These are phyloP conservation scores for Mortierella claussenii DNA, from an alignment of 192 early-diverging fungal genomes.

Conservation along the genomic window DNA sequence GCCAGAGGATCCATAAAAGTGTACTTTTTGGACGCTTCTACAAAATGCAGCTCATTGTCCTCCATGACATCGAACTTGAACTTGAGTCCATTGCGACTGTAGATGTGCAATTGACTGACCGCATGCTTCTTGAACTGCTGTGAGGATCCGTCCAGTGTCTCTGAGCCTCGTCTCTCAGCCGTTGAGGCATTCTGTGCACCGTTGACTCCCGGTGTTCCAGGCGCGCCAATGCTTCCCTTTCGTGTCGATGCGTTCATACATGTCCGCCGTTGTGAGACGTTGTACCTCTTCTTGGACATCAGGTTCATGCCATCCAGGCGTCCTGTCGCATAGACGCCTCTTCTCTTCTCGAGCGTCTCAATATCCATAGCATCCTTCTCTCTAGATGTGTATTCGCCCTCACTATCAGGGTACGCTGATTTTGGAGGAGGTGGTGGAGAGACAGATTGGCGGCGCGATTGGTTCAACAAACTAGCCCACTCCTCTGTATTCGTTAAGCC, in stretches of 20 bases:
- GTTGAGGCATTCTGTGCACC: not conserved
- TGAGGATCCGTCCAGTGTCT: slow-evolving; percentile 1
- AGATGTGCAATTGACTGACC: slow-evolving; percentile 37
- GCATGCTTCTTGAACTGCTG: slow-evolving; percentile 43
- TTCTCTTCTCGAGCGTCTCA: slow-evolving; percentile 19
- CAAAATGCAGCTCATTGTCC: slow-evolving; percentile 51
- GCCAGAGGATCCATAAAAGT: slow-evolving; percentile 52
- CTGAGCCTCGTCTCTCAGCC: slow-evolving; percentile 12
- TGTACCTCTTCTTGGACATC: slow-evolving; percentile 30
- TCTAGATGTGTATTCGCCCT: slow-evolving; percentile 46
- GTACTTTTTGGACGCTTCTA: slow-evolving; percentile 53
- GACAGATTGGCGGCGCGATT: not conserved
- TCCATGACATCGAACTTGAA: slow-evolving; percentile 56
- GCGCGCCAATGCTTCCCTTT: slow-evolving; percentile 4
- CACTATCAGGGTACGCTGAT: slow-evolving; percentile 31
- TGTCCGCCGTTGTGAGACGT: slow-evolving; percentile 5
- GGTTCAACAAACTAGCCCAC: slow-evolving; percentile 27
- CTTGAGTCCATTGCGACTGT: slow-evolving; percentile 52
- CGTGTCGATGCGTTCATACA: not conserved
- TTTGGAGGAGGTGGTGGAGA: slow-evolving; percentile 1
- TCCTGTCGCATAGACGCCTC: slow-evolving; percentile 43
- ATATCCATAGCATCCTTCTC: slow-evolving; percentile 39
- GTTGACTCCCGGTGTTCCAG: not conserved
- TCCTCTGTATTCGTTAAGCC: slow-evolving; percentile 12
- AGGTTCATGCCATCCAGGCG: slow-evolving; percentile 36